Conservation (phyloP, 2,329 filamentous ascomycete genomes). For the Parascedosporium putredinis region DNA sequence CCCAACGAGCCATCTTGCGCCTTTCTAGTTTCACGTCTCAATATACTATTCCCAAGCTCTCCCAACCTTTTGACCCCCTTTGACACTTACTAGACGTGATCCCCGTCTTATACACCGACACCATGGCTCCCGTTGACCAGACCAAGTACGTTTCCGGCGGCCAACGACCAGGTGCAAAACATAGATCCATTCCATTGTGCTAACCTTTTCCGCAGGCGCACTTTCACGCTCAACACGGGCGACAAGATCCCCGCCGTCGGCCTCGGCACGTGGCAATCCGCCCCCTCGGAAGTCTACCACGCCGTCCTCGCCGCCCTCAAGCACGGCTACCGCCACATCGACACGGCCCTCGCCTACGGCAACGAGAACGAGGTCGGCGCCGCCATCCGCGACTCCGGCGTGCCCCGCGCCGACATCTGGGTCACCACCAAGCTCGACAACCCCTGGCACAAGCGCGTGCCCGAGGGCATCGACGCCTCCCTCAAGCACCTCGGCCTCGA, state of each 20-base stretch:
- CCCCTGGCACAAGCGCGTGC: slow-evolving; percentile 62
- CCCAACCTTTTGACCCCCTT: no score
- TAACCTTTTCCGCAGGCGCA: slow-evolving; percentile 15
- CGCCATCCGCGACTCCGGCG: slow-evolving; percentile 52
- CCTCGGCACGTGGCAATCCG: slow-evolving; percentile 70
- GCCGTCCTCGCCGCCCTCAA: slow-evolving; percentile 62
- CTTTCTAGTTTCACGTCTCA: no score
- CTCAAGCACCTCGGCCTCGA: slow-evolving; percentile 50
- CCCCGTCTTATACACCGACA: background rate
- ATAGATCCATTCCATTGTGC: no score
- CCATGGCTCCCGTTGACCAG: slow-evolving; percentile 21
- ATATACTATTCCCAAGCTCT: no score
- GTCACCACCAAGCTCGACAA: slow-evolving; percentile 78
- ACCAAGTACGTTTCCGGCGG: slow-evolving; percentile 12
- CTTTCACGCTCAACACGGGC: slow-evolving; percentile 64
- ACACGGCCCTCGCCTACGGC: slow-evolving; percentile 67
- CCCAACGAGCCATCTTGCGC: background rate
- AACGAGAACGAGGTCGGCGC: slow-evolving; percentile 62
- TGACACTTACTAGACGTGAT: no score
- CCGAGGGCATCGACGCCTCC: slow-evolving; percentile 49
- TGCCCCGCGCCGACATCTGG: slow-evolving; percentile 57
- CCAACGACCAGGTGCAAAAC: no score
- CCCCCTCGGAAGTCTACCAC: slow-evolving; percentile 54
- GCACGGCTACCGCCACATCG: slow-evolving; percentile 64
- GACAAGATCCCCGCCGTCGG: slow-evolving; percentile 69